Conservation (phyloP, 2,329 filamentous ascomycete genomes). For the Colletotrichum echinochloae region DNA sequence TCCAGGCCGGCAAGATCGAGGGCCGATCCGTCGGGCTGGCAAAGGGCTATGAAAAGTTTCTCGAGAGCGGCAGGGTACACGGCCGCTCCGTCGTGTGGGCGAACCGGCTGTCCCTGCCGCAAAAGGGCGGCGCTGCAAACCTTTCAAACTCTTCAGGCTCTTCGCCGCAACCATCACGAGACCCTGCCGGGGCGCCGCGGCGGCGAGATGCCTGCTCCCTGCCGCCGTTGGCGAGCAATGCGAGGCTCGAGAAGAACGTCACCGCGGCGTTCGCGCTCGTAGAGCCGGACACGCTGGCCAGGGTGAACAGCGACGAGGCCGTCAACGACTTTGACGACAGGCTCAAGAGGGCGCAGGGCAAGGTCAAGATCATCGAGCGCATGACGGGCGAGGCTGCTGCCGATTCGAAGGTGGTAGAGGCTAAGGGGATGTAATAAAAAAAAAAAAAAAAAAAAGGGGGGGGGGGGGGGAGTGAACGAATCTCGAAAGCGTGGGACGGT, state of each 20-base stretch:
- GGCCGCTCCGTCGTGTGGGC: conserved; percentile 88
- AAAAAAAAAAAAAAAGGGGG: too few species aligned
- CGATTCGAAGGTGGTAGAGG: conserved; percentile 20
- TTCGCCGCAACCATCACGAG: background rate
- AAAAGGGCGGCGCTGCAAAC: conserved; percentile 13
- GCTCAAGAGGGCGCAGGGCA: conserved; percentile 83
- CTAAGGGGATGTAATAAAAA: conserved; percentile 12
- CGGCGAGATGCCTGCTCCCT: conserved; percentile 45
- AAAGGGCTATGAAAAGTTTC: conserved; percentile 93
- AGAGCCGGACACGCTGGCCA: conserved; percentile 81
- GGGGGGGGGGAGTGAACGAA: conserved; percentile 1
- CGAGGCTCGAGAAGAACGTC: conserved; percentile 82
- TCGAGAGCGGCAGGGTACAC: conserved; percentile 82
- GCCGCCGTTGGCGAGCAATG: conserved; percentile 62
- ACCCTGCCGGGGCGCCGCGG: conserved; percentile 8
- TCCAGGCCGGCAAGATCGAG: conserved; percentile 83
- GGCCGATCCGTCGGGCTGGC: conserved; percentile 91
- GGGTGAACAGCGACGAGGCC: conserved; percentile 86
- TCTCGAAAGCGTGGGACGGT: background rate
- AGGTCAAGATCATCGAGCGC: conserved; percentile 86
- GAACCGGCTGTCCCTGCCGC: conserved; percentile 66
- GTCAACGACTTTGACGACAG: conserved; percentile 94
- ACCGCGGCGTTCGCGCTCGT: conserved; percentile 80
- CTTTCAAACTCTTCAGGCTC: conserved; percentile 25
- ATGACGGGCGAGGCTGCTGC: conserved; percentile 60